Evolutionary conservation across 176 grass and related monocot genomes (phyloP), one percentile per base, ranked within the genome.

Genomic region (Triticum timopheevii): DNA sequence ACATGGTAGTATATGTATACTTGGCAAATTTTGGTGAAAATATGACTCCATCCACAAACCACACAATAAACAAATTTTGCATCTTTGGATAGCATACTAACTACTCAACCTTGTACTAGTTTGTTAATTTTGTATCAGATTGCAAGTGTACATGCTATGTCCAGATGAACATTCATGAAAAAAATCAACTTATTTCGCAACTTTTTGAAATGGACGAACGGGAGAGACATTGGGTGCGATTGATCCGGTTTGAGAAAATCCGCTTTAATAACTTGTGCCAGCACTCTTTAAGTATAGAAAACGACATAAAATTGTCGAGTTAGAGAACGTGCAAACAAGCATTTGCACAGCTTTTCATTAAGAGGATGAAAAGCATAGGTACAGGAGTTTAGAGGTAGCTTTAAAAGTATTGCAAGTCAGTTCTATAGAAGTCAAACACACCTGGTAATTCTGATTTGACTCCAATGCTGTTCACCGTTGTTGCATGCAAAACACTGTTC

Each of bases 381-480:
- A 68, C 30, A 2, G 65, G 65, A 68, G 65, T 19, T 68, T 9
- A 33, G 30, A 34, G 31, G 30, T 5, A 61, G 28, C 4, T 61
- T 19, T 44, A 59, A 3, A 73, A 24, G 42, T 77, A 34, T 59
- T 61, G 27, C 1, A 47, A 72, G 77, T 83, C 45, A 38, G 15
- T 75, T 75, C 42, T 76, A 52, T 40, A 90, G 34, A 81, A 20
- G 64, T 52, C 33, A 70, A 19, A 63, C 31, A 20, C 67, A 88
- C 90, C 86, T 54, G 82, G 65, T 30, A 76, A 35, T 49, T 34
- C 71, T 64, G 82, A 84, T 65, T 65, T 62, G 52, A 35, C 59
- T 59, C 77, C 61, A 65, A 19, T 88, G 8, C 10, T 79, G 31
- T 68, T 69, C 66, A 34, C 61, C 44, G 20, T 39, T 13, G 62